A percentile compares a stretch with the other conserved stretches of the same genome.
Conservation (phyloP, 306 rosid genomes). For the Heteromeles arbutifolia region DNA sequence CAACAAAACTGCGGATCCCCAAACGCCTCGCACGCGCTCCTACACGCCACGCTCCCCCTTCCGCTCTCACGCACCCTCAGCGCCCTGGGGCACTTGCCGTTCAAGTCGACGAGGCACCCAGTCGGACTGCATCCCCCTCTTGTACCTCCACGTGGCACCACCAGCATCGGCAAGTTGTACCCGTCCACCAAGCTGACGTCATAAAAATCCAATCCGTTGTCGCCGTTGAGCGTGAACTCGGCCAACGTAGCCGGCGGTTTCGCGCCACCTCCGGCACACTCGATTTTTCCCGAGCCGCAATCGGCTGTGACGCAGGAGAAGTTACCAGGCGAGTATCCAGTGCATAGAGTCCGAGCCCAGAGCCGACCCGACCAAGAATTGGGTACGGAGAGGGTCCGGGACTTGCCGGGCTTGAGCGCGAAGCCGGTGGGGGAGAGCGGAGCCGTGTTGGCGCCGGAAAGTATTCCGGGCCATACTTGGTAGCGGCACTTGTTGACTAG, state of each 20-base stretch:
- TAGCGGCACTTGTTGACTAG: conserved; percentile 74
- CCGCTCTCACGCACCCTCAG: conserved; percentile 40
- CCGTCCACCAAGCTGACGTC: conserved; percentile 97
- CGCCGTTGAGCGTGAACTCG: conserved; percentile 90
- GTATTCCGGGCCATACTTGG: conserved; percentile 82
- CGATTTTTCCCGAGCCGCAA: conserved; percentile 69
- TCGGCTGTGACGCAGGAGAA: conserved; percentile 78
- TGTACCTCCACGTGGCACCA: conserved; percentile 61
- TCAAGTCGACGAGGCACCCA: conserved; percentile 76
- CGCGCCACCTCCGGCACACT: conserved; percentile 68
- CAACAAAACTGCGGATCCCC: conserved; percentile 81
- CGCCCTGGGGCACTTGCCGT: conserved; percentile 60
- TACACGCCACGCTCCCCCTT: conserved; percentile 55
- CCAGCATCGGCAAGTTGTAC: conserved; percentile 80
- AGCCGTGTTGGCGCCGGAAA: conserved; percentile 72
- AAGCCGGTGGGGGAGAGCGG: conserved; percentile 83
- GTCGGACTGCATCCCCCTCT: conserved; percentile 80
- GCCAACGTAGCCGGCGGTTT: conserved; percentile 89
- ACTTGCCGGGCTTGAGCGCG: conserved; percentile 45
- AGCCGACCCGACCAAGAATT: conserved; percentile 87
- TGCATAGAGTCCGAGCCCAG: conserved; percentile 84
- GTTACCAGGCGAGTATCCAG: conserved; percentile 38
- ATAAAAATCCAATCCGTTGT: conserved; percentile 71
- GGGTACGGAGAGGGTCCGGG: conserved; percentile 47
- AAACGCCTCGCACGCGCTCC: conserved; percentile 96